These are phyloP conservation scores for Ananas comosus DNA, from an alignment of 176 grass and related monocot genomes.

Conservation along the genomic window DNA sequence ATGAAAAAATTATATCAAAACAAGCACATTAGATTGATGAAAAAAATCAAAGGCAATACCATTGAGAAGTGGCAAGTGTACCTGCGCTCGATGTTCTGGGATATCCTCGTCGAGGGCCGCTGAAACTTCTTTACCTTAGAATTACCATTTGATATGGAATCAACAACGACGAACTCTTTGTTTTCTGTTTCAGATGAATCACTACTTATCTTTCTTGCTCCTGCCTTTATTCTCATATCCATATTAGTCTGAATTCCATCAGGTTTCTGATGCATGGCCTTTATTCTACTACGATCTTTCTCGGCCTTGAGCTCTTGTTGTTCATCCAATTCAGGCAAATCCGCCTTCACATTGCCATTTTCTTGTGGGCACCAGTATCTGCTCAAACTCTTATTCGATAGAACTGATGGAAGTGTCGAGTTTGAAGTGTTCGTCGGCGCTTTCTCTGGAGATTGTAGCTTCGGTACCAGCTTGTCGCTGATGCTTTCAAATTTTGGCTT, in stretches of 20 bases:
- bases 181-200: constrained; percentile 47
- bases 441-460: constrained; percentile 26
- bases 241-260: not conserved
- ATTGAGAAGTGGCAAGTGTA: not conserved
- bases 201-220: constrained; percentile 3
- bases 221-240: constrained; percentile 7
- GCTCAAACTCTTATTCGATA: constrained; percentile 38
- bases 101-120: constrained; percentile 24
- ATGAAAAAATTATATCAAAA: not conserved
- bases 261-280: constrained; percentile 1
- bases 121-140: constrained; percentile 31
- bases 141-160: constrained; percentile 22
- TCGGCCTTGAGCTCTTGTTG: constrained; percentile 1
- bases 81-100: constrained; percentile 21
- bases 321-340: constrained; percentile 8
- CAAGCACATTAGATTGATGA: not conserved
- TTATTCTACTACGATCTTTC: constrained; percentile 23
- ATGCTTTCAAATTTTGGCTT: constrained; percentile 29
- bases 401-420: constrained; percentile 22
- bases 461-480: constrained; percentile 31
- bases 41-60: not conserved
- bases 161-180: constrained; percentile 16
- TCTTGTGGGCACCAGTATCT: constrained; percentile 48
- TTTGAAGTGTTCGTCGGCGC: constrained; percentile 12
- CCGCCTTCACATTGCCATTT: constrained; percentile 39